Evolutionary conservation across 345 rosid genomes (phyloP).

Genomic region (Acer campestre): DNA sequence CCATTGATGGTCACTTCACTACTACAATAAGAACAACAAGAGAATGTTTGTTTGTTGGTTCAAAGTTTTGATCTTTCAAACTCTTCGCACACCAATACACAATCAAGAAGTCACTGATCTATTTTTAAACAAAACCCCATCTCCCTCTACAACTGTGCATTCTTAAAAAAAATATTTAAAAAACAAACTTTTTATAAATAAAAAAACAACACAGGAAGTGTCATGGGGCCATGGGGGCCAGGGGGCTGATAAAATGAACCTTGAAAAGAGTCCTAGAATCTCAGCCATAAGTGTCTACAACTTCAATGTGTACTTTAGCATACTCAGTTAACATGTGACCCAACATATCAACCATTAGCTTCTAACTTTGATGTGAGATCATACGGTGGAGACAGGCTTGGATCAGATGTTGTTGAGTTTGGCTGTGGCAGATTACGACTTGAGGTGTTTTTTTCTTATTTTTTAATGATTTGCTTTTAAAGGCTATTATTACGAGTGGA

Average conservation of each 20-base stretch:
- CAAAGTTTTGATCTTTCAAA: not conserved
- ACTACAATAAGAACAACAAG: not conserved
- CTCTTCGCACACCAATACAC: not conserved
- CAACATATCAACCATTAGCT: not conserved
- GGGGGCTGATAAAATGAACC: not conserved
- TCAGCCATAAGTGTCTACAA: slow-evolving; percentile 22
- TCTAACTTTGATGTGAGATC: not conserved
- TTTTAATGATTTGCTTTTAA: not conserved
- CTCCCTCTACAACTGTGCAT: slow-evolving; percentile 14
- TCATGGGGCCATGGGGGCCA: not conserved
- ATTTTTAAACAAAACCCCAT: slow-evolving; percentile 20
- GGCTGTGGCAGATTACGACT: not conserved
- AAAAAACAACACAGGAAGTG: not conserved
- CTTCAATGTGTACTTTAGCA: not conserved
- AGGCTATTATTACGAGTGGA: not conserved
- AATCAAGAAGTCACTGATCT: slow-evolving; percentile 1
- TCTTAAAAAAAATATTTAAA: not conserved
- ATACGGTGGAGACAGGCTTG: not conserved
- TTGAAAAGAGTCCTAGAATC: slow-evolving; percentile 17
- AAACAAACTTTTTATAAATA: not conserved
- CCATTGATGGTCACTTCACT: slow-evolving; percentile 47
- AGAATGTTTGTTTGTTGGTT: slow-evolving; percentile 16
- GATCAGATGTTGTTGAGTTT: not conserved
- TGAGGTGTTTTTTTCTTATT: not conserved
- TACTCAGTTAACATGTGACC: not conserved